phyloP scores from a whole-genome alignment of 352 stramenopile genomes.

The Thraustochytrium striatum region DNA sequence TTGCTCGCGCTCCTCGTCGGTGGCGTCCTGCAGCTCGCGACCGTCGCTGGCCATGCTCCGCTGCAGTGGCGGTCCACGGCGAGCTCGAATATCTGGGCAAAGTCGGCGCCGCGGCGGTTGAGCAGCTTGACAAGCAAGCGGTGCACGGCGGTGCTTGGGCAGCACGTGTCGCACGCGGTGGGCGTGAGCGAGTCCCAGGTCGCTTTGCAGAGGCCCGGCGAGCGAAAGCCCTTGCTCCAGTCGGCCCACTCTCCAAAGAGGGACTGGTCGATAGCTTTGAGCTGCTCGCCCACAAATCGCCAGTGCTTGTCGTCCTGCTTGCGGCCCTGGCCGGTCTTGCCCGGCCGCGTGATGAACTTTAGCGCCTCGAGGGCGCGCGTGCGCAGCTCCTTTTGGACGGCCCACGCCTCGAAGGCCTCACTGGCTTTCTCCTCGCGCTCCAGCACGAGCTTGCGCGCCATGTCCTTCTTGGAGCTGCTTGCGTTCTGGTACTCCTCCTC shows the following conservation, averaged over 20 bases:
- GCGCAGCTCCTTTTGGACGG: constrained; percentile 68
- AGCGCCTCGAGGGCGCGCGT: constrained; percentile 72
- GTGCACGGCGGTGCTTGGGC: constrained; percentile 71
- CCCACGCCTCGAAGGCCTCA: constrained; percentile 69
- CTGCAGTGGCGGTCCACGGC: constrained; percentile 65
- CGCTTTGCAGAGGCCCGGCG: constrained; percentile 61
- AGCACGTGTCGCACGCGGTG: constrained; percentile 77
- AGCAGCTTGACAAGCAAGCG: constrained; percentile 84
- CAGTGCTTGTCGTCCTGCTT: constrained; percentile 53
- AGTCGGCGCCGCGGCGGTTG: constrained; percentile 76
- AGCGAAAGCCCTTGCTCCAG: constrained; percentile 70
- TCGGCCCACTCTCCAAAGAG: constrained; percentile 72
- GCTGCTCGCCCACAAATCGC: constrained; percentile 73
- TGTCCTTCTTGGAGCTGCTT: constrained; percentile 16
- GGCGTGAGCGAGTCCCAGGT: constrained; percentile 78
- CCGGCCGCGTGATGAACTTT: constrained; percentile 63
- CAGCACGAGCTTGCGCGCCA: constrained; percentile 61
- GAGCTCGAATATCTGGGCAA: constrained; percentile 68
- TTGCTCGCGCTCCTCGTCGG: constrained; percentile 64
- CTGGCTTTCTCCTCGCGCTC: constrained; percentile 65
- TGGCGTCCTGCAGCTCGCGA: constrained; percentile 50
- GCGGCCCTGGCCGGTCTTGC: constrained; percentile 23
- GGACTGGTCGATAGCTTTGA: constrained; percentile 77
- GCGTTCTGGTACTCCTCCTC: neutral
- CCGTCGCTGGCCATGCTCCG: constrained; percentile 57